A percentile compares a stretch with the other conserved stretches of the same genome.
Evolutionary conservation across 2,329 filamentous ascomycete species (phyloP).

Genomic region (Xylaria digitata): DNA sequence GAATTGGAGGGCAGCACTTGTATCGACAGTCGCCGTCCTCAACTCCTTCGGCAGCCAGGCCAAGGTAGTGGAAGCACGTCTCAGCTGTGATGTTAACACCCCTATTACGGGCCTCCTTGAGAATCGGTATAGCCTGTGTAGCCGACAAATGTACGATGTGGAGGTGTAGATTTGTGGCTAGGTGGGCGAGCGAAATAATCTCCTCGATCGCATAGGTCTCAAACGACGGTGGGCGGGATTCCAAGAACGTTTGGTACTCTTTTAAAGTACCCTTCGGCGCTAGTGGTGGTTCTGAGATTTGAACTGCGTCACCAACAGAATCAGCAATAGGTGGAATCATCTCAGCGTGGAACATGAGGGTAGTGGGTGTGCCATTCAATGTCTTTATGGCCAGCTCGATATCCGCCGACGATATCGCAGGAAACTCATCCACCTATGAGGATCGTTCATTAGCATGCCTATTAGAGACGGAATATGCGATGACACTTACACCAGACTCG

Average conservation of each 20-base stretch:
- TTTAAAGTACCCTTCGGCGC: conserved; percentile 78
- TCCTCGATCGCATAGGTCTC: conserved; percentile 91
- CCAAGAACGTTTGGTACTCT: conserved; percentile 89
- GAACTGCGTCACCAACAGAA: conserved; percentile 82
- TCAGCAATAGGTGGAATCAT: conserved; percentile 91
- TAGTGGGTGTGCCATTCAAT: conserved; percentile 83
- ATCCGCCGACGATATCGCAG: conserved; percentile 83
- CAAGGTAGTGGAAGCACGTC: conserved; percentile 95
- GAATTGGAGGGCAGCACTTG: conserved; percentile 95
- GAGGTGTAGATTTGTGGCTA: conserved; percentile 83
- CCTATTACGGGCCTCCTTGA: conserved; percentile 75
- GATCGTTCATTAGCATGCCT: conserved; percentile 38
- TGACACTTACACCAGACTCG: conserved; percentile 83
- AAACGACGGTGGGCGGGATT: conserved; percentile 87
- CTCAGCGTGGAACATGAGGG: conserved; percentile 98
- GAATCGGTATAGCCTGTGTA: conserved; percentile 85
- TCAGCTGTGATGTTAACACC: conserved; percentile 92
- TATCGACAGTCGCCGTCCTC: conserved; percentile 87
- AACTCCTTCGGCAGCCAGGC: conserved; percentile 83
- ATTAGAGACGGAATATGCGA: conserved; percentile 15
- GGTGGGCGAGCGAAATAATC: conserved; percentile 82
- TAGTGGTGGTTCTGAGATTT: conserved; percentile 74
- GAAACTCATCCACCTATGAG: conserved; percentile 89
- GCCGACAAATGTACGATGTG: conserved; percentile 96
- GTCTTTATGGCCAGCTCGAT: conserved; percentile 83